These are phyloP conservation scores for Kwoniella pini DNA, from an alignment of 768 basidiomycete species.

Conservation along the genomic window DNA sequence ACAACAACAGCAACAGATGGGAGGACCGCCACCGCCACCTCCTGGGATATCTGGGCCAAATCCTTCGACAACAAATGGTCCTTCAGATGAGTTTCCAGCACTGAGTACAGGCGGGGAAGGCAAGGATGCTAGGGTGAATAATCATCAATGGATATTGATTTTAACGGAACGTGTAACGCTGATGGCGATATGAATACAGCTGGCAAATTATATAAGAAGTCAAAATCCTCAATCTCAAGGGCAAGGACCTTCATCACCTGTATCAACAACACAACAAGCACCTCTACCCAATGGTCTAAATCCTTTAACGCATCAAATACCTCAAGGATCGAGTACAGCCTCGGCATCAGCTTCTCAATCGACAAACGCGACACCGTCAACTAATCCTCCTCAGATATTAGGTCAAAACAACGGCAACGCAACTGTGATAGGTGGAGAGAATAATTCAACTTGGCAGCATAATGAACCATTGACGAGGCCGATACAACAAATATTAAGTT, in stretches of 20 bases:
- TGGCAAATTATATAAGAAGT: slow-evolving; percentile 37
- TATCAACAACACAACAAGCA: neutral
- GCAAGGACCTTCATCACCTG: slow-evolving; percentile 28
- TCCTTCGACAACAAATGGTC: slow-evolving; percentile 14
- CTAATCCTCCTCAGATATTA: slow-evolving; percentile 22
- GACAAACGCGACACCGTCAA: slow-evolving; percentile 43
- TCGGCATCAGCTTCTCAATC: slow-evolving; percentile 27
- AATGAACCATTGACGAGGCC: slow-evolving; percentile 57
- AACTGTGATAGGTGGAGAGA: neutral
- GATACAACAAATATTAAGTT: slow-evolving; percentile 87
- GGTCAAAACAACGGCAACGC: neutral
- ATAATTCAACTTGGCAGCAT: slow-evolving; percentile 30
- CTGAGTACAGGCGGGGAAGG: slow-evolving; percentile 28
- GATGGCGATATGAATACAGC: slow-evolving; percentile 15
- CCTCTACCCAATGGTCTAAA: slow-evolving; percentile 18
- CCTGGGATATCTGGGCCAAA: slow-evolving; percentile 39
- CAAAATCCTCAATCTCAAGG: slow-evolving; percentile 13
- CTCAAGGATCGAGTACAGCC: neutral
- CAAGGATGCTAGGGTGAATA: slow-evolving; percentile 39
- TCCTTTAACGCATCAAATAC: slow-evolving; percentile 1
- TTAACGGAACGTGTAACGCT: neutral
- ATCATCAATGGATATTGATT: too few relatives aligned
- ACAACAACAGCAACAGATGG: slow-evolving; percentile 30
- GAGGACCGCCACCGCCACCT: slow-evolving; percentile 38
- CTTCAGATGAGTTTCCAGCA: slow-evolving; percentile 49